phyloP scores from a whole-genome alignment of 2,329 filamentous ascomycete species.

The Dothiorella sarmentorum region DNA sequence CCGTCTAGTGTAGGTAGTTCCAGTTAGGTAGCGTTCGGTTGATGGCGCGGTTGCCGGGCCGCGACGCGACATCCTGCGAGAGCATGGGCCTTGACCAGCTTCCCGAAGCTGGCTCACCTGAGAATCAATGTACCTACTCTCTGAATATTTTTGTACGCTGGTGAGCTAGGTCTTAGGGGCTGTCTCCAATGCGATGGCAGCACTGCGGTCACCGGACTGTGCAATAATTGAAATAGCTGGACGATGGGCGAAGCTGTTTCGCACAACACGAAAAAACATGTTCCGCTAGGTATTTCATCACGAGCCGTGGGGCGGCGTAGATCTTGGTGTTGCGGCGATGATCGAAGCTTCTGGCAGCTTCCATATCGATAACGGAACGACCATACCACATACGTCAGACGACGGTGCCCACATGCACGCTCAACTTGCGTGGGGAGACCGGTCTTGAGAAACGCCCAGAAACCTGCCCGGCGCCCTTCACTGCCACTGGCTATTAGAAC shows the following conservation, averaged over 20 bases:
- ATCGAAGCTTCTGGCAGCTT: slow-evolving; percentile 17
- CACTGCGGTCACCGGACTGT: too few relatives aligned
- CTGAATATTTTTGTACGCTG: too few relatives aligned
- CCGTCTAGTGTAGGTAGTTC: too few relatives aligned
- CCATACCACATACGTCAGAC: slow-evolving; percentile 5
- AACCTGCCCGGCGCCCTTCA: slow-evolving; percentile 8
- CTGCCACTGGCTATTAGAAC: slow-evolving; percentile 12
- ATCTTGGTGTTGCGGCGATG: slow-evolving; percentile 14
- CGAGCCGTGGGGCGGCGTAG: not conserved
- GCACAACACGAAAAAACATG: not conserved
- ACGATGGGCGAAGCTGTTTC: not conserved
- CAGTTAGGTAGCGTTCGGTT: too few relatives aligned
- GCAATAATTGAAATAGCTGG: not conserved
- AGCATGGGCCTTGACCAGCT: too few relatives aligned
- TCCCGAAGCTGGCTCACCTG: too few relatives aligned
- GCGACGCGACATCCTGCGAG: too few relatives aligned
- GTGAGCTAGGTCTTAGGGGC: too few relatives aligned
- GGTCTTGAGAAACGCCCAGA: slow-evolving; percentile 12
- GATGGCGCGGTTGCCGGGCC: too few relatives aligned
- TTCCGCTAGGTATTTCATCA: not conserved
- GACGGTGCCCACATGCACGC: slow-evolving; percentile 2
- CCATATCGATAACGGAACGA: slow-evolving; percentile 16
- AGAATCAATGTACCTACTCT: too few relatives aligned
- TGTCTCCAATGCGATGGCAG: too few relatives aligned
- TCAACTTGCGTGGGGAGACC: slow-evolving; percentile 12